Percentiles rank a stretch among this genome's conserved stretches.
Conservation (phyloP, 2,329 filamentous ascomycete genomes). For the Ophiocordyceps sinensis region DNA sequence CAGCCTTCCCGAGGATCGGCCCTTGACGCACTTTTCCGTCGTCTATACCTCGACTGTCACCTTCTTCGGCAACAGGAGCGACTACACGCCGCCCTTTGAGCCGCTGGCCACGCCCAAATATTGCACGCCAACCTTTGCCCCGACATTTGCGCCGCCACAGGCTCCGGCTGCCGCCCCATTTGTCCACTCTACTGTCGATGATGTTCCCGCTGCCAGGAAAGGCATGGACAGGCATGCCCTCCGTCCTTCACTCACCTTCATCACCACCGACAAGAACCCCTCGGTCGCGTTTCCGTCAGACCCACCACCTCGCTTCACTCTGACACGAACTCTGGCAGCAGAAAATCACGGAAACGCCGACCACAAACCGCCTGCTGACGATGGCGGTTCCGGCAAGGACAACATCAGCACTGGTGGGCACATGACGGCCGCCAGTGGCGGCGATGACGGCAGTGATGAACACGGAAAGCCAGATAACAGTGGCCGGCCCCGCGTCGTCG, state of each 20-base stretch:
- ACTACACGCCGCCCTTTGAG: conserved; percentile 32
- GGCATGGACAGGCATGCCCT: background rate
- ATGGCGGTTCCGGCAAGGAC: background rate
- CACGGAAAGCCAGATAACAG: background rate
- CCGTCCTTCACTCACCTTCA: conserved; percentile 24
- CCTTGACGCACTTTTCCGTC: conserved; percentile 26
- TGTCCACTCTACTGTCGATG: background rate
- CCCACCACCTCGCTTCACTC: conserved; percentile 23
- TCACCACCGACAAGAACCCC: conserved; percentile 41
- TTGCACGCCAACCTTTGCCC: conserved; percentile 13
- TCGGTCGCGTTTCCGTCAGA: conserved; percentile 28
- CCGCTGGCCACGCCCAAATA: conserved; percentile 23
- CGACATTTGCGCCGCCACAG: background rate
- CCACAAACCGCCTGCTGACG: conserved; percentile 7
- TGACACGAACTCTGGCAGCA: conserved; percentile 2
- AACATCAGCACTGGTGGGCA: background rate
- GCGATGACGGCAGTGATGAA: background rate
- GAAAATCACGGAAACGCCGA: conserved; percentile 1
- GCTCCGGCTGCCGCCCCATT: background rate
- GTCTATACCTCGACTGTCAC: conserved; percentile 36
- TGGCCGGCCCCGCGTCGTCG: background rate
- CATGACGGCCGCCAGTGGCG: background rate
- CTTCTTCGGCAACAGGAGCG: conserved; percentile 26
- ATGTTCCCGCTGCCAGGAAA: background rate
- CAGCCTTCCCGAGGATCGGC: conserved; percentile 11